A percentile compares a stretch with the other conserved stretches of the same genome.
Evolutionary conservation across 73 alveolate genomes (phyloP).

Genomic region (Paramecium sexaurelia): DNA sequence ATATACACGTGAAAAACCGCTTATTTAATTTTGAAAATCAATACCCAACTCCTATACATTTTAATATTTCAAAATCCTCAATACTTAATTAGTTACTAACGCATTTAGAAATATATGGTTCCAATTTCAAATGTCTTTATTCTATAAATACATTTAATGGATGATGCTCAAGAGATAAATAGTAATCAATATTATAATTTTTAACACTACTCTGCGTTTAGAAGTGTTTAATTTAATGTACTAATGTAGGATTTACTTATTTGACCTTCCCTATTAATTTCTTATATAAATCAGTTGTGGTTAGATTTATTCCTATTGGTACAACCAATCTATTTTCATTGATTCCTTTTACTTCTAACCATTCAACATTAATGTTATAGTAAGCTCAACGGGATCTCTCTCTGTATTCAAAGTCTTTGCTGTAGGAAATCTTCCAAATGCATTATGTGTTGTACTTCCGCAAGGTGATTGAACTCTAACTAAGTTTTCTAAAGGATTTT

Average conservation of each 20-base stretch:
- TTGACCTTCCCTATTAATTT: neutral
- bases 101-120: neutral
- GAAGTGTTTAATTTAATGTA: neutral
- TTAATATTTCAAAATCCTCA: slow-evolving; percentile 4
- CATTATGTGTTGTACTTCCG: neutral
- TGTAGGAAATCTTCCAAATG: slow-evolving; percentile 21
- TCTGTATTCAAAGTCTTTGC: slow-evolving; percentile 24
- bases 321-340: neutral
- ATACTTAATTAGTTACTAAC: neutral
- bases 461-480: neutral
- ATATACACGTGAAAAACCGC: slow-evolving; percentile 34
- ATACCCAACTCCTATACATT: slow-evolving; percentile 57
- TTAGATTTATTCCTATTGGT: neutral
- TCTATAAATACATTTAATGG: slow-evolving; percentile 9
- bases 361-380: neutral
- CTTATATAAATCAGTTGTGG: slow-evolving; percentile 17
- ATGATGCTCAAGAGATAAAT: neutral
- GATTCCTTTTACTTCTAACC: neutral
- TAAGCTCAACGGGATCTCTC: slow-evolving; percentile 18
- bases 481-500: neutral
- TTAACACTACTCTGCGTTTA: neutral
- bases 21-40: neutral
- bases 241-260: neutral
- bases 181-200: neutral
- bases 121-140: slow-evolving; percentile 20